A percentile compares a stretch with the other conserved stretches of the same genome.
phyloP scores from a whole-genome alignment of 345 rosid species.

The Pugionium dolabratum region DNA sequence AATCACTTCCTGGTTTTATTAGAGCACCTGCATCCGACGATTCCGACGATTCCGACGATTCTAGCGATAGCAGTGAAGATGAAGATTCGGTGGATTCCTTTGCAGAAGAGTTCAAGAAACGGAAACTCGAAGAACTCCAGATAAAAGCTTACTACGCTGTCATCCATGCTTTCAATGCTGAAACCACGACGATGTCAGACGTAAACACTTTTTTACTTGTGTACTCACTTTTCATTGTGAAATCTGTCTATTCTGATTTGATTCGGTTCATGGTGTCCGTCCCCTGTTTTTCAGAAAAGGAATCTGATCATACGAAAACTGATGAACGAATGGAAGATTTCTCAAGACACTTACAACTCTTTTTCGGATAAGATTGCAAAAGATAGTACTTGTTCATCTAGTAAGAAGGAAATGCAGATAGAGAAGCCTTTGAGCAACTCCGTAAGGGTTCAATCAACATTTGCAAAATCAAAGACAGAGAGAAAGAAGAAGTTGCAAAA shows the following conservation, averaged over 20 bases:
- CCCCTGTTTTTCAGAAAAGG: slow-evolving; percentile 14
- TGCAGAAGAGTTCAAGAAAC: not conserved
- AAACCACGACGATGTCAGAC: not conserved
- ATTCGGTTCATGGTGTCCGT: not conserved
- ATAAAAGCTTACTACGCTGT: slow-evolving; percentile 23
- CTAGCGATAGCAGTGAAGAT: slow-evolving; percentile 5
- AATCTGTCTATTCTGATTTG: not conserved
- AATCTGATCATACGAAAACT: slow-evolving; percentile 11
- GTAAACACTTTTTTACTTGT: slow-evolving; percentile 9
- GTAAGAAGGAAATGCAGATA: not conserved
- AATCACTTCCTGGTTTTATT: slow-evolving; percentile 1
- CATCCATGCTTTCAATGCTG: slow-evolving; percentile 15
- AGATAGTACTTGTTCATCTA: no score
- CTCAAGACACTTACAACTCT: not conserved
- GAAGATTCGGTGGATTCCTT: not conserved
- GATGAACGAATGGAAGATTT: slow-evolving; percentile 13
- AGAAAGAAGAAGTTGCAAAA: not conserved
- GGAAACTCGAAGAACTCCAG: not conserved
- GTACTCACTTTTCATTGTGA: not conserved
- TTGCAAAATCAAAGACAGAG: not conserved
- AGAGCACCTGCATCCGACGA: not conserved
- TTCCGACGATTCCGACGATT: not conserved
- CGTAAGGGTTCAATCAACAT: no score
- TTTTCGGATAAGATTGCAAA: not conserved
- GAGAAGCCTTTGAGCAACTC: not conserved